A percentile compares a stretch with the other conserved stretches of the same genome.
Evolutionary conservation across 345 rosid genomes (phyloP).

Genomic region (Aethionema arabicum): DNA sequence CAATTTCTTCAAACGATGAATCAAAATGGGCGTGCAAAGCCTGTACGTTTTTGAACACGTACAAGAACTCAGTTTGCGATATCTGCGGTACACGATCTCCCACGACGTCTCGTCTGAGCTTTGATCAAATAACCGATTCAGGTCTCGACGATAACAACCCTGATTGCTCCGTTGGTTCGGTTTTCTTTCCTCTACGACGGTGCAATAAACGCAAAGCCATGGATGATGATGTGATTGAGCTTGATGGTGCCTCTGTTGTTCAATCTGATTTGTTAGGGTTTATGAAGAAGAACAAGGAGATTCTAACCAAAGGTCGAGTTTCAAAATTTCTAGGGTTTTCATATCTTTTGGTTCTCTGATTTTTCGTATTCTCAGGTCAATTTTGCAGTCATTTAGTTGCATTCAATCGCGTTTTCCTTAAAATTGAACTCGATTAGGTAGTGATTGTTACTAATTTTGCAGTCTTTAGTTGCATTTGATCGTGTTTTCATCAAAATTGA

Average conservation of each 20-base stretch:
- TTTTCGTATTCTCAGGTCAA: not conserved
- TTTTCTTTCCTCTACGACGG: slow-evolving; percentile 72
- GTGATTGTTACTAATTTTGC: slow-evolving; percentile 1
- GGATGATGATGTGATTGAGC: slow-evolving; percentile 38
- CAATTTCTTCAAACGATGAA: slow-evolving; percentile 27
- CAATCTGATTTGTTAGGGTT: slow-evolving; percentile 30
- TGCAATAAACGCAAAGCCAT: slow-evolving; percentile 60
- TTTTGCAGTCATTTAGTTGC: no score
- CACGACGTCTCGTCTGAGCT: slow-evolving; percentile 42
- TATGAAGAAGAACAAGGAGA: slow-evolving; percentile 36
- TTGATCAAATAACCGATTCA: slow-evolving; percentile 53
- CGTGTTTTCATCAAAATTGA: not conserved
- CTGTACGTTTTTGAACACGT: slow-evolving; percentile 83
- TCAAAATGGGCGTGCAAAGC: slow-evolving; percentile 84
- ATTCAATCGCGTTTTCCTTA: no score
- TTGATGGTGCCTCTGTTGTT: slow-evolving; percentile 32
- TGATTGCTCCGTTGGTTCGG: slow-evolving; percentile 72
- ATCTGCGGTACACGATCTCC: slow-evolving; percentile 63
- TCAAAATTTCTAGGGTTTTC: slow-evolving; percentile 7
- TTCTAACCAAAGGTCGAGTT: slow-evolving; percentile 40
- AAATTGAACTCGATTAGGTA: not conserved
- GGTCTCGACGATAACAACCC: slow-evolving; percentile 36
- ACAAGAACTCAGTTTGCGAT: slow-evolving; percentile 62
- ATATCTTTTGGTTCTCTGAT: not conserved
- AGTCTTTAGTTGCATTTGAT: slow-evolving; percentile 4